These are phyloP conservation scores for Heteromeles arbutifolia DNA, from an alignment of 306 rosid species.

Conservation along the genomic window DNA sequence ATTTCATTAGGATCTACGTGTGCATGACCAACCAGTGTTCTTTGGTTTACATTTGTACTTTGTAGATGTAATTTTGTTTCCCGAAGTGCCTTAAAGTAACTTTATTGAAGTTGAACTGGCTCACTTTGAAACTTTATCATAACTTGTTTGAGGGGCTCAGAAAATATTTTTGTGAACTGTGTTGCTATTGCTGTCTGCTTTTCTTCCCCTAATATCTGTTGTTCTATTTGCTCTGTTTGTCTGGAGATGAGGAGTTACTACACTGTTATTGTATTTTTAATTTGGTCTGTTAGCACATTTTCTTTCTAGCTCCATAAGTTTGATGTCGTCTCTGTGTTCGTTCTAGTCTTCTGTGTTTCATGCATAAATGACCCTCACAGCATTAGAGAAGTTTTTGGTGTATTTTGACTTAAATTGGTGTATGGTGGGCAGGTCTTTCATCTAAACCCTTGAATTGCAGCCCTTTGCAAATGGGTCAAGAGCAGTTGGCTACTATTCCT, in stretches of 20 bases:
- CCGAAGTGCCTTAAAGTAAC: too few relatives aligned
- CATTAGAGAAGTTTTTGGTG: constrained; percentile 3
- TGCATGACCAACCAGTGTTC: neutral
- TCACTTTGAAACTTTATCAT: too few relatives aligned
- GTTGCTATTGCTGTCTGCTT: neutral
- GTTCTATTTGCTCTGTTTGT: neutral
- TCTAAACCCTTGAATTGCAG: constrained; percentile 29
- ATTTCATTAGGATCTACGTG: neutral
- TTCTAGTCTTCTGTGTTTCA: neutral
- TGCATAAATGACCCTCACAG: constrained; percentile 2
- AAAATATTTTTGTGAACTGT: neutral
- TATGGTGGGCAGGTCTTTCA: constrained; percentile 42
- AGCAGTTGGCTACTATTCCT: constrained; percentile 24
- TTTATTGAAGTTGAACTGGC: too few relatives aligned
- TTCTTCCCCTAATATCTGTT: neutral
- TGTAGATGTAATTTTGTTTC: neutral
- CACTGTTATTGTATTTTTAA: neutral
- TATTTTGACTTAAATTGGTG: constrained; percentile 6
- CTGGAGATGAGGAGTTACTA: neutral
- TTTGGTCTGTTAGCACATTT: neutral
- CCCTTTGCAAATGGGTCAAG: constrained; percentile 29
- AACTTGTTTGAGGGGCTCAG: too few relatives aligned
- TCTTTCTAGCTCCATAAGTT: neutral
- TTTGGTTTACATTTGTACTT: neutral
- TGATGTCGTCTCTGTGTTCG: neutral